A percentile compares a stretch with the other conserved stretches of the same genome.
Evolutionary conservation across 2,329 filamentous ascomycete genomes (phyloP).

Genomic region (Chaetomium sp.): DNA sequence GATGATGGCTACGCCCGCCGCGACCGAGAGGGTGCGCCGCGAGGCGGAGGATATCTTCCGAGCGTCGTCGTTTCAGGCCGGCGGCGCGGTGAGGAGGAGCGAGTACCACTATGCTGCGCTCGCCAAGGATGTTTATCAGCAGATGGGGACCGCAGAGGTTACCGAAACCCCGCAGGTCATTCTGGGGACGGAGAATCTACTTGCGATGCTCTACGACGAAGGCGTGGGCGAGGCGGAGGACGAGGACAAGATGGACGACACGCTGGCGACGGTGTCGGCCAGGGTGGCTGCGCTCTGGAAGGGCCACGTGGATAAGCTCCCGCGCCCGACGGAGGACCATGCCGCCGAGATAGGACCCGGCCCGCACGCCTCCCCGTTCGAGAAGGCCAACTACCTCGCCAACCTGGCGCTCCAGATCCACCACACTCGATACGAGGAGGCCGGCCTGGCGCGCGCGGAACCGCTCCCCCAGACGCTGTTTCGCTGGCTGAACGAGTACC

Average conservation of each 20-base stretch:
- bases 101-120: conserved; percentile 69
- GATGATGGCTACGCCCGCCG: conserved; percentile 58
- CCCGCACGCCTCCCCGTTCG: conserved; percentile 61
- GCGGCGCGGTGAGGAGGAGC: conserved; percentile 43
- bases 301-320: conserved; percentile 52
- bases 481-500: conserved; percentile 77
- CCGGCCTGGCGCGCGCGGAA: conserved; percentile 38
- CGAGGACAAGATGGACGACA: conserved; percentile 57
- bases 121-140: conserved; percentile 68
- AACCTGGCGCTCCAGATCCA: conserved; percentile 77
- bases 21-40: conserved; percentile 53
- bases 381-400: conserved; percentile 78
- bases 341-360: conserved; percentile 67
- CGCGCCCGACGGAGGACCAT: conserved; percentile 55
- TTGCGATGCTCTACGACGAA: conserved; percentile 66
- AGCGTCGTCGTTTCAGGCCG: conserved; percentile 52
- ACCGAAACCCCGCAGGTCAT: conserved; percentile 73
- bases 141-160: conserved; percentile 60
- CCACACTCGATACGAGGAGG: conserved; percentile 58
- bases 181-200: conserved; percentile 71
- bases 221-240: conserved; percentile 60
- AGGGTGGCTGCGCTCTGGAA: conserved; percentile 60
- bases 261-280: conserved; percentile 56
- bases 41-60: conserved; percentile 61
- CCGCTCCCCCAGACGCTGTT: conserved; percentile 78